These are phyloP conservation scores for Talaromyces sp. DNA, from an alignment of 2,329 filamentous ascomycete genomes.

Conservation along the genomic window DNA sequence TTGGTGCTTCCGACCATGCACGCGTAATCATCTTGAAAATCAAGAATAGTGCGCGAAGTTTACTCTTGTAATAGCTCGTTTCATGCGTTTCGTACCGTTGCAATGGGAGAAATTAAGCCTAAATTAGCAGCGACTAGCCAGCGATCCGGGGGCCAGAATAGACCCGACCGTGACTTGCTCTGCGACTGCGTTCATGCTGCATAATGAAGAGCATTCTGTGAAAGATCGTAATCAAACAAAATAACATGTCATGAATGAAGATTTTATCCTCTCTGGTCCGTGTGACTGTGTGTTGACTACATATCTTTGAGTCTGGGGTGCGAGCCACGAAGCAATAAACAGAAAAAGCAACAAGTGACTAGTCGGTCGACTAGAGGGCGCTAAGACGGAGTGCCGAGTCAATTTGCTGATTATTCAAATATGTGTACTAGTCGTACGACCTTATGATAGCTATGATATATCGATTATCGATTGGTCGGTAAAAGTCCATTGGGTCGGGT, in stretches of 20 bases:
- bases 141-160: background rate
- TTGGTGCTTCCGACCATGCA: background rate
- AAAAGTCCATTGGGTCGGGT: background rate
- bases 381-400: background rate
- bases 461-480: background rate
- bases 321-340: background rate
- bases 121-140: background rate
- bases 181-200: background rate
- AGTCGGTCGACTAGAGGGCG: background rate
- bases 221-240: too few species aligned
- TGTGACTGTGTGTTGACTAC: background rate
- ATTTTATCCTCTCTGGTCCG: background rate
- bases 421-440: background rate
- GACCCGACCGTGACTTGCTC: background rate
- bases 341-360: background rate
- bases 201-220: background rate
- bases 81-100: slow-evolving; percentile 10
- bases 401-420: background rate
- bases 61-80: background rate
- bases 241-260: background rate
- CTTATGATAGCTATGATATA: background rate
- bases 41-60: background rate
- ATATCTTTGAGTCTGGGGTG: background rate
- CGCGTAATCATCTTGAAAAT: background rate
- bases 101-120: slow-evolving; percentile 5